These are phyloP conservation scores for Aspergillus pseudoviridinutans DNA, from an alignment of 2,329 filamentous ascomycete species.

Conservation along the genomic window DNA sequence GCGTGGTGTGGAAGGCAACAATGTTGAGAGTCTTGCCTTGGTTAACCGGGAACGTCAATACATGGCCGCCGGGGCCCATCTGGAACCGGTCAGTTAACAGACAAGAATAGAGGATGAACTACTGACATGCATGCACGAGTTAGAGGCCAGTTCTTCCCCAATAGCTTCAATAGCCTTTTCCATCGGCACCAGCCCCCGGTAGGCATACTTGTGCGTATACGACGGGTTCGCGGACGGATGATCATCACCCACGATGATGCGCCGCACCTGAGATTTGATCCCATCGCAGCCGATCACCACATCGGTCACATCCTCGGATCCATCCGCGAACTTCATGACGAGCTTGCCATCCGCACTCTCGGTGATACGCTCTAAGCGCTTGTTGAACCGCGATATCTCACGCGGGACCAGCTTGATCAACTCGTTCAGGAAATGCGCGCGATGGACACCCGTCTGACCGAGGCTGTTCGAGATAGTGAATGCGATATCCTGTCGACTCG, in stretches of 20 bases:
- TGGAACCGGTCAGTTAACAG: conserved; percentile 2
- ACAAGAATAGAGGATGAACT: background rate
- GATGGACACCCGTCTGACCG: conserved; percentile 24
- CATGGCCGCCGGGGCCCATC: conserved; percentile 42
- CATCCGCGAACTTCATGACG: conserved; percentile 43
- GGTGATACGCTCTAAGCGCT: conserved; percentile 20
- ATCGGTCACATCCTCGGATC: conserved; percentile 38
- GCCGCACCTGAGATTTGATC: conserved; percentile 47
- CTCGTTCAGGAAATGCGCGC: conserved; percentile 34
- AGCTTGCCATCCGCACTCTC: conserved; percentile 23
- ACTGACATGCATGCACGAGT: conserved; percentile 30
- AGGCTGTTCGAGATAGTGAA: conserved; percentile 21
- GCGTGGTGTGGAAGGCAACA: conserved; percentile 37
- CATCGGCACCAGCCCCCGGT: conserved; percentile 51
- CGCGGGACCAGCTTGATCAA: conserved; percentile 29
- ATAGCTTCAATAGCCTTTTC: conserved; percentile 42
- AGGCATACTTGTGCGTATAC: conserved; percentile 52
- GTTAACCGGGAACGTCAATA: conserved; percentile 49
- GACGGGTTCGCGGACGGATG: conserved; percentile 42
- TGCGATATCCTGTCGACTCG: conserved; percentile 16
- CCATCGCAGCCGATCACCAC: conserved; percentile 48
- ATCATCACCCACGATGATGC: conserved; percentile 41
- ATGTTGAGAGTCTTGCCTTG: conserved; percentile 47
- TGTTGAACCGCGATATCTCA: conserved; percentile 23
- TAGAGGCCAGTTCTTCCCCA: conserved; percentile 43